These are phyloP conservation scores for Themeda triandra DNA, from an alignment of 176 grass and related monocot genomes.

Conservation along the genomic window DNA sequence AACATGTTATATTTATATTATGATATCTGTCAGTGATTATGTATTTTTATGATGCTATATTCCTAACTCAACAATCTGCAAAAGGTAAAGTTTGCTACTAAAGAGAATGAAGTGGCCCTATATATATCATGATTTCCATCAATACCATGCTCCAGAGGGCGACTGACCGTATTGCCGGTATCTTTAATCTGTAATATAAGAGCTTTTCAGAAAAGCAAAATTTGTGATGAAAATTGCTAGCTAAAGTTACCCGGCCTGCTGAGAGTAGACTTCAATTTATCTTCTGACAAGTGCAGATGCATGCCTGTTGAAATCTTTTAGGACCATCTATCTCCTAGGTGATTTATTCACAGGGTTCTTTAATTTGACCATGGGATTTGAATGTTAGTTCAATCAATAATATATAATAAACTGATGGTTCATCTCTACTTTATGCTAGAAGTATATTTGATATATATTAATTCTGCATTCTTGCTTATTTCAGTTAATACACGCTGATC, in stretches of 20 bases:
- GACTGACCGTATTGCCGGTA: constrained; percentile 53
- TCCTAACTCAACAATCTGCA: neutral
- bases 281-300: constrained; percentile 27
- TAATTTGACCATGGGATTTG: constrained; percentile 15
- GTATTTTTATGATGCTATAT: neutral
- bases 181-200: constrained; percentile 41
- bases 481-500: neutral
- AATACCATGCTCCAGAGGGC: constrained; percentile 36
- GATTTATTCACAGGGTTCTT: constrained; percentile 35
- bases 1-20: neutral
- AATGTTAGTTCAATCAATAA: neutral
- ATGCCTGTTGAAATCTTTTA: constrained; percentile 23
- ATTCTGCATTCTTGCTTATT: neutral
- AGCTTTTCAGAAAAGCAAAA: constrained; percentile 39
- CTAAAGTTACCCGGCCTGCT: constrained; percentile 29
- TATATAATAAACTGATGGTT: neutral
- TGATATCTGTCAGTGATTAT: neutral
- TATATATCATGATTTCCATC: constrained; percentile 48
- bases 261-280: constrained; percentile 34
- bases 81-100: constrained; percentile 13
- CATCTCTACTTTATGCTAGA: neutral
- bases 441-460: neutral
- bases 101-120: constrained; percentile 23
- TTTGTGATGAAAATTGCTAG: constrained; percentile 19
- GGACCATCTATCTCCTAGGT: constrained; percentile 8